Evolutionary conservation across 495 filamentous ascomycete genomes (phyloP), one percentile per base, ranked within the genome.

Genomic region (Talaromyces trachyspermus): DNA sequence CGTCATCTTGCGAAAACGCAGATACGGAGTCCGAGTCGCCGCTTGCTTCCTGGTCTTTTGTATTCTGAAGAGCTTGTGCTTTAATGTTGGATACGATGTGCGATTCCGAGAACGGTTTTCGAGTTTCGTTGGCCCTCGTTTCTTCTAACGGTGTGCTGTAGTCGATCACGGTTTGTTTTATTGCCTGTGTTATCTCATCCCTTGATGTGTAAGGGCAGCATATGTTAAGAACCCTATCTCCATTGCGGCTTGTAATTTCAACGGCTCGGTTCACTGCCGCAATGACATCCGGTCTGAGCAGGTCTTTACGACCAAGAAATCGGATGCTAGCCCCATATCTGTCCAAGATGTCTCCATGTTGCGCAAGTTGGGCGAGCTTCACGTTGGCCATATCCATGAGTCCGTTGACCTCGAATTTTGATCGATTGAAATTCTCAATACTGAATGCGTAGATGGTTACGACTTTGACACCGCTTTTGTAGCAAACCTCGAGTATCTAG

Each of bases 391-490:
- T 94, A 53, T 95, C 87, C 92, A 98, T 98, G 42, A 98, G 70
- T 12, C 87, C 89, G 62, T 95, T 89, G 25, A 98, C 94, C 63
- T 98, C 92, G 67, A 95, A 91, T 61, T 89, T 90, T n/a, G 89
- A 90, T 4, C 92, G 80, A 63, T 97, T 95, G 73, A 96, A 98
- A 69, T 98, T 98, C 66, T 97, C 92, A 61, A 97, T 95, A 56
- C 86, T 92, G 73, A 98, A 98, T 4, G 92, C 92, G 65, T 97
- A 98, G 44, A 98, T 86, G 0, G 92, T 96, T 11, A 98, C 92
- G 3, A 94, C 89, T 62, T 89, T 85, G 23, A 98, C 72, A 14
- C 92, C 92, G 48, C 84, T 87, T 59, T 94, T 92, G 70, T 97
- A 98, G 74, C 94, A 97, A 24, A 98, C 86, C 66, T 98, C 92